Base-by-base conservation (phyloP, 805 yeast genomes). In the Yamadazyma sp. region DNA sequence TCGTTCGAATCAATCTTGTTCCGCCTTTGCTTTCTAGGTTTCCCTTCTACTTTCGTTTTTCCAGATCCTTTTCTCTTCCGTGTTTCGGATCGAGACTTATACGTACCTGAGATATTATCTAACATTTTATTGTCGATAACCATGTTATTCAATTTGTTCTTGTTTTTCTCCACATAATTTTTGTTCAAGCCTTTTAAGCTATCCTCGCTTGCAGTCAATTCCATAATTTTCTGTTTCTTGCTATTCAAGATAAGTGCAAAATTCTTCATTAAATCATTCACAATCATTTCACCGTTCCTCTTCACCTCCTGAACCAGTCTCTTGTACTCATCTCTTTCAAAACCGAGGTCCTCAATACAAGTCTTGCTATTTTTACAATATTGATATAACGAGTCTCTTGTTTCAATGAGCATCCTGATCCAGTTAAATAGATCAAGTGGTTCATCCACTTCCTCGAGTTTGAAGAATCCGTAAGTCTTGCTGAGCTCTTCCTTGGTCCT, bases 401-500 rank as follows among this genome's bases (percentile, higher is more conserved):
- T 28, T 5, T 5, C 22, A 3, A 38, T 28, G 2, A 38, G 15
- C n/a, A 8, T 23, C 8, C 47, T 50, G 3, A 59, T 30, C 64
- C 66, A 60, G 24, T 52, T 51, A 43, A 60, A 55, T 20, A 60
- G 38, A 42, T 50, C 47, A 5, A 41, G 36, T 23, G 45, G 45
- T 14, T 35, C 42, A 25, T 57, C 55, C 9, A 51, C 42, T 10
- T 51, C 47, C 4, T 39, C 32, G 12, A 59, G 37, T 11, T 31
- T 35, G n/a, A 61, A 37, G 3, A 53, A 41, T 1, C 64, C 67
- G 8, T 53, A 45, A 0, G 64, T 57, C 8, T 53, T 41, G 1
- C 64, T 56, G 10, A 62, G 38, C 28, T 46, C 48, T 6, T 52
- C 57, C 1, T 34, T 44, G 6, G 61, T 54, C 37, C 57, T 47